phyloP scores from a whole-genome alignment of 2,329 filamentous ascomycete species.

The Phaeosphaeria sp. region DNA sequence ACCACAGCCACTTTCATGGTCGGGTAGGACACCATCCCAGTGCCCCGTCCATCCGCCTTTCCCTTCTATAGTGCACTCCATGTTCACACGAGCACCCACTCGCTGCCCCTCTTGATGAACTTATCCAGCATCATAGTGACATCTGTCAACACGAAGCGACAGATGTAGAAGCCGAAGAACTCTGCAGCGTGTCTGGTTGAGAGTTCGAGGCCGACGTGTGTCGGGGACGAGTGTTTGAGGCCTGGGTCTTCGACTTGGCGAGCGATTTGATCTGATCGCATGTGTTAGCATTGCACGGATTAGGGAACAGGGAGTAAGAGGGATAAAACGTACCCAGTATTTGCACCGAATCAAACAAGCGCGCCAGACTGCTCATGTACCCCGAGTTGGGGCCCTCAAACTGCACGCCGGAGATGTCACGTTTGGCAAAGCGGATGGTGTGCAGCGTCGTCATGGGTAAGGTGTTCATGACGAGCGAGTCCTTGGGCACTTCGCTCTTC shows the following conservation, averaged over 20 bases:
- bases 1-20: too few relatives aligned
- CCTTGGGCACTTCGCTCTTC: constrained; percentile 55
- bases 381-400: constrained; percentile 85
- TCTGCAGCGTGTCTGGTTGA: constrained; percentile 93
- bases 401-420: constrained; percentile 71
- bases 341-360: constrained; percentile 91
- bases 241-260: constrained; percentile 96
- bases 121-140: constrained; percentile 88
- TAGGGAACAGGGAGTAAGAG: not conserved
- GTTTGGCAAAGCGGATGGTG: constrained; percentile 73
- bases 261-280: constrained; percentile 81
- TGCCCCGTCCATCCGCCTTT: too few relatives aligned
- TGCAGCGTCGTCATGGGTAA: constrained; percentile 75
- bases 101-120: constrained; percentile 93
- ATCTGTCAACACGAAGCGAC: constrained; percentile 90
- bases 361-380: constrained; percentile 90
- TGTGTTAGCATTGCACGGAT: not conserved
- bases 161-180: constrained; percentile 97
- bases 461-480: constrained; percentile 62
- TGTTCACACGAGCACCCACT: constrained; percentile 76
- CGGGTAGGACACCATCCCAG: too few relatives aligned
- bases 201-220: constrained; percentile 92
- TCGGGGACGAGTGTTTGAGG: constrained; percentile 87
- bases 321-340: constrained; percentile 74
- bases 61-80: too few relatives aligned